phyloP scores from a whole-genome alignment of 495 filamentous ascomycete species.

The Trichoderma reesei region DNA sequence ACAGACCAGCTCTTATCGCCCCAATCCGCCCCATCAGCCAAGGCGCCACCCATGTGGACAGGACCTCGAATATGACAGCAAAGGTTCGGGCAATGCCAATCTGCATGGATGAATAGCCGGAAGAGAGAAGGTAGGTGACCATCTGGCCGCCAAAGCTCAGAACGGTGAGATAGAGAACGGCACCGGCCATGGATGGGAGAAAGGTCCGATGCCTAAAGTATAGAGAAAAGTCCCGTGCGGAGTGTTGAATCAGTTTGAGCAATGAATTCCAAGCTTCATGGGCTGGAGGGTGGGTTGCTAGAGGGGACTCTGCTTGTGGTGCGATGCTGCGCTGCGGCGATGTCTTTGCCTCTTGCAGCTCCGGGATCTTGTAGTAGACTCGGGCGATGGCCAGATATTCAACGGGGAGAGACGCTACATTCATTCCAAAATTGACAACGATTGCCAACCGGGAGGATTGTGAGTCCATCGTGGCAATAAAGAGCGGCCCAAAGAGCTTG shows the following conservation, averaged over 20 bases:
- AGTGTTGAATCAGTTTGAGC: background rate
- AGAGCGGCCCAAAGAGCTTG: constrained; percentile 55
- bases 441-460: constrained; percentile 29
- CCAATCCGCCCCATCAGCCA: constrained; percentile 46
- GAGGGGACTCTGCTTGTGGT: background rate
- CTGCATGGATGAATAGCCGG: constrained; percentile 22
- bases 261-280: background rate
- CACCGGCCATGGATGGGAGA: constrained; percentile 44
- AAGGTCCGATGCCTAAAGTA: constrained; percentile 38
- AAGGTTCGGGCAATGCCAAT: constrained; percentile 31
- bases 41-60: constrained; percentile 42
- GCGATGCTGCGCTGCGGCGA: background rate
- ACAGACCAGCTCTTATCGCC: constrained; percentile 47
- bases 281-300: constrained; percentile 19
- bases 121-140: constrained; percentile 48
- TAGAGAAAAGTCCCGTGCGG: constrained; percentile 17
- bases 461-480: constrained; percentile 38
- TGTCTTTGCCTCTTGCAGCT: background rate
- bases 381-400: constrained; percentile 52
- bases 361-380: constrained; percentile 20
- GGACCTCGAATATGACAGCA: constrained; percentile 33
- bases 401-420: constrained; percentile 30
- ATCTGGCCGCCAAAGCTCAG: constrained; percentile 50
- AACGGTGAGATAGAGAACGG: constrained; percentile 50
- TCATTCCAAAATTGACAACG: constrained; percentile 27